Evolutionary conservation across 306 rosid species (phyloP).

Genomic region (Cicer yamashitae): DNA sequence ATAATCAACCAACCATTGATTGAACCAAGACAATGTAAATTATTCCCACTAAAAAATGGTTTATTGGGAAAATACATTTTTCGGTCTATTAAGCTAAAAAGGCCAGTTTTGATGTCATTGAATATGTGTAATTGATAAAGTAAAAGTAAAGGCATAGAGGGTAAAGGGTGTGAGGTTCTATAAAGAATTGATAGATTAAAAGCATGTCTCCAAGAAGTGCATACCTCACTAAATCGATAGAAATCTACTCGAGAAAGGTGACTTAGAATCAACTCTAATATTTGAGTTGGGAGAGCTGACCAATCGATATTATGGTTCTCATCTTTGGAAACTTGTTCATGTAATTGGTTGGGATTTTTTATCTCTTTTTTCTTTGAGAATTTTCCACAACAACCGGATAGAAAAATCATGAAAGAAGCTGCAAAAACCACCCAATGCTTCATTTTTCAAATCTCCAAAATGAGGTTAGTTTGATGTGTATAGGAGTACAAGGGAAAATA

Average conservation of each 20-base stretch:
- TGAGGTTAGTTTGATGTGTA: background rate
- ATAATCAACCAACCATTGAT: background rate
- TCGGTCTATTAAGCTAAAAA: background rate
- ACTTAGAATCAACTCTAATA: background rate
- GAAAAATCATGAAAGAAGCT: background rate
- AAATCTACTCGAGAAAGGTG: background rate
- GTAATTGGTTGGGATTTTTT: background rate
- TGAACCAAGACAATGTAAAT: constrained; percentile 4
- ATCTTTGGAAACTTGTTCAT: background rate
- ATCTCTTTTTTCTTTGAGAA: background rate
- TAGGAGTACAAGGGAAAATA: background rate
- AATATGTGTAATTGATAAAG: background rate
- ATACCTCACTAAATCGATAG: background rate
- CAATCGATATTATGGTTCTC: background rate
- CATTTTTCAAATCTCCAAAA: background rate
- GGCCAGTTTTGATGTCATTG: background rate
- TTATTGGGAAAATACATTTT: background rate
- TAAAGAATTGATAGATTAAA: background rate
- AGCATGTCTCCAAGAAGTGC: background rate
- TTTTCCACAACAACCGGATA: background rate
- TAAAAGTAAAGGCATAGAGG: background rate
- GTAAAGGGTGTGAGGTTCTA: background rate
- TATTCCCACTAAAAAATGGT: background rate
- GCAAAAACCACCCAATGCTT: background rate
- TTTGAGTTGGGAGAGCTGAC: background rate